Evolutionary conservation across 164 flowering plant species (phyloP).

Genomic region (Umbellularia californica): DNA sequence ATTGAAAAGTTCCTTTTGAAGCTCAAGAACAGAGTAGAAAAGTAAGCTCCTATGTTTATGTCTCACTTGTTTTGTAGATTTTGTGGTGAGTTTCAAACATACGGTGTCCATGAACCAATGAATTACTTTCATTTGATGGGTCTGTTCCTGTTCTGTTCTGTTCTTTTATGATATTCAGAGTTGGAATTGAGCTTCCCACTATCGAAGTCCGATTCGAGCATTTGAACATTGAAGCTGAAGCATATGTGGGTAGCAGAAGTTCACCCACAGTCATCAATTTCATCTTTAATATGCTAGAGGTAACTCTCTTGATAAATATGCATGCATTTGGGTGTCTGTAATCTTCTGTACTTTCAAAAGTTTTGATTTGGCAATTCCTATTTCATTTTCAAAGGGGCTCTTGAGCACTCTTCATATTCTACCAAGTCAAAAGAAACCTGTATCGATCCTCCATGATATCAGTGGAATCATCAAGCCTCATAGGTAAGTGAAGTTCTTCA

Average conservation of each 20-base stretch:
- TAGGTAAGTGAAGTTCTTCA: conserved; percentile 19
- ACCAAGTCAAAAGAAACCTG: conserved; percentile 15
- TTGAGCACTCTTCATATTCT: conserved; percentile 8
- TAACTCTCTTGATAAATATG: neutral
- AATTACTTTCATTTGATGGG: neutral
- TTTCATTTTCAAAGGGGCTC: conserved; percentile 4
- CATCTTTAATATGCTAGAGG: conserved; percentile 7
- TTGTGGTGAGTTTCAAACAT: neutral
- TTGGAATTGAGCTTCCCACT: conserved; percentile 71
- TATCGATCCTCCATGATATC: conserved; percentile 18
- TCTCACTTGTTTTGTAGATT: neutral
- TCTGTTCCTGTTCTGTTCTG: neutral
- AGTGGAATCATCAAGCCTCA: conserved; percentile 34
- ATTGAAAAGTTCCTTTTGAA: conserved; percentile 76
- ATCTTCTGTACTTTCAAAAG: neutral
- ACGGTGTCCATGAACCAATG: neutral
- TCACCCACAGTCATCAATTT: conserved; percentile 67
- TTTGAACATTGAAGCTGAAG: conserved; percentile 66
- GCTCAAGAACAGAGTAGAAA: conserved; percentile 61
- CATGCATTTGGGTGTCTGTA: neutral
- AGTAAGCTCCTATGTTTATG: conserved; percentile 31
- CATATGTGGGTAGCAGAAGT: conserved; percentile 63
- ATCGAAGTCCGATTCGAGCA: conserved; percentile 77
- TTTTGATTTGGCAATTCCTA: neutral
- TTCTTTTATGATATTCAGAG: conserved; percentile 38